Evolutionary conservation across 2,329 filamentous ascomycete species (phyloP), one percentile per base, ranked within the genome.

Genomic region (Verticillium zaregamsianum): DNA sequence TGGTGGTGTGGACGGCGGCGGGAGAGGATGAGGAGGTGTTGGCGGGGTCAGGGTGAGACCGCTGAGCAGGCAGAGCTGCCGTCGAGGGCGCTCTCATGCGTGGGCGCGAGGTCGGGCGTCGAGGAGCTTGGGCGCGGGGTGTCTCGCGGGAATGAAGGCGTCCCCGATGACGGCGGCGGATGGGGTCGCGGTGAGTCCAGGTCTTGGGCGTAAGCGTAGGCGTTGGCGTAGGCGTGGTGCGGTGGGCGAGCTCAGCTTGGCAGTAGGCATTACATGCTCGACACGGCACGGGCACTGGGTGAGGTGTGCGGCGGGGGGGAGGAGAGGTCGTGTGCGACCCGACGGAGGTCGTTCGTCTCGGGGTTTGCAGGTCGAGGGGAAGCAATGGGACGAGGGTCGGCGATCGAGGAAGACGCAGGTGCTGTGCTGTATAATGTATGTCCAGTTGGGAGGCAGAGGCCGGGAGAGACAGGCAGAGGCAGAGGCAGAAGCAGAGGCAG

Each of bases 241-340:
- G 20, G 45, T 23, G 45, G 45, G 57, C 57, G 32, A 32, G 37
- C 25, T 40, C 23, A 33, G 23, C 25, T 58, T 17, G 57, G 39
- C 25, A 49, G 57, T 6, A 58, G 57, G 25, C 35, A 49, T 58
- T 49, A 58, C 57, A 58, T 58, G 57, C 57, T 58, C 57, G 45
- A 49, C 17, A 11, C 45, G 45, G 45, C 45, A 49, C 45, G 39
- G 17, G 15, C 28, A 28, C 28, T 28, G 28, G 28, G 28, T 28
- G 28, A 28, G 28, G 28, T 28, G 6, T 28, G 28, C 28, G 28
- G 28, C n/a, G 20, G 20, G 45, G 12, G 45, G 9, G n/a, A 12
- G 45, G 45, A 8, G n/a, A 20, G n/a, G 45, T 49, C 45, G 45
- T 49, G 45, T 49, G 45, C 45, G 45, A 49, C 45, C 23, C 20